Conservation (phyloP, 805 yeast genomes). For the Candida gorgasii region DNA sequence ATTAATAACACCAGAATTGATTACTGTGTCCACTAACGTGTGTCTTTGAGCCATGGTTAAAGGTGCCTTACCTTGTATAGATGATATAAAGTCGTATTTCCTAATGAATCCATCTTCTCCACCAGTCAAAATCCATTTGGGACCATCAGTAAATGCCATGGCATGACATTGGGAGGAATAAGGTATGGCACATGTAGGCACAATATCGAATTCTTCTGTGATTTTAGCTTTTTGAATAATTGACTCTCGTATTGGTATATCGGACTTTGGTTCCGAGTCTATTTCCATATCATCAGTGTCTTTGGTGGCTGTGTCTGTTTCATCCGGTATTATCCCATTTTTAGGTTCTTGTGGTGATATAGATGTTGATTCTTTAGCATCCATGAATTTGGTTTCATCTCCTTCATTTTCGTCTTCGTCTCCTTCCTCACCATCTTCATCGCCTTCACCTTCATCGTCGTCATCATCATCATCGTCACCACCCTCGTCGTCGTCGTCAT, state of each 20-base stretch:
- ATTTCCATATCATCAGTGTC: slow-evolving; percentile 4
- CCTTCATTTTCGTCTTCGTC: slow-evolving; percentile 20
- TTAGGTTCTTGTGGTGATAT: slow-evolving; percentile 5
- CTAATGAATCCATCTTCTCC: slow-evolving; percentile 95
- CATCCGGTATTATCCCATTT: slow-evolving; percentile 4
- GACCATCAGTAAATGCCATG: slow-evolving; percentile 73
- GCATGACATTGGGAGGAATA: slow-evolving; percentile 78
- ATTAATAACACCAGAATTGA: slow-evolving; percentile 77
- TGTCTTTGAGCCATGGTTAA: slow-evolving; percentile 91
- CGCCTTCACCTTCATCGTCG: slow-evolving; percentile 16
- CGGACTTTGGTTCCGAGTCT: slow-evolving; percentile 8
- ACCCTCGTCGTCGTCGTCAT: slow-evolving; percentile 20
- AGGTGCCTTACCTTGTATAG: slow-evolving; percentile 84
- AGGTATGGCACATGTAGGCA: slow-evolving; percentile 87
- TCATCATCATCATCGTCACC: slow-evolving; percentile 21
- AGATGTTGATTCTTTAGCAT: slow-evolving; percentile 11
- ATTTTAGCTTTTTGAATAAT: slow-evolving; percentile 45
- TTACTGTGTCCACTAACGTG: slow-evolving; percentile 79
- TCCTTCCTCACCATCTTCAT: slow-evolving; percentile 20
- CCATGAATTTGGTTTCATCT: slow-evolving; percentile 10
- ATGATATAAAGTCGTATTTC: slow-evolving; percentile 81
- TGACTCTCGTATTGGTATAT: slow-evolving; percentile 23
- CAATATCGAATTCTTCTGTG: slow-evolving; percentile 64
- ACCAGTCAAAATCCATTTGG: slow-evolving; percentile 87
- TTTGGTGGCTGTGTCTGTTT: not conserved